Evolutionary conservation across 164 flowering plant species (phyloP).

Genomic region (Berberis thunbergii): DNA sequence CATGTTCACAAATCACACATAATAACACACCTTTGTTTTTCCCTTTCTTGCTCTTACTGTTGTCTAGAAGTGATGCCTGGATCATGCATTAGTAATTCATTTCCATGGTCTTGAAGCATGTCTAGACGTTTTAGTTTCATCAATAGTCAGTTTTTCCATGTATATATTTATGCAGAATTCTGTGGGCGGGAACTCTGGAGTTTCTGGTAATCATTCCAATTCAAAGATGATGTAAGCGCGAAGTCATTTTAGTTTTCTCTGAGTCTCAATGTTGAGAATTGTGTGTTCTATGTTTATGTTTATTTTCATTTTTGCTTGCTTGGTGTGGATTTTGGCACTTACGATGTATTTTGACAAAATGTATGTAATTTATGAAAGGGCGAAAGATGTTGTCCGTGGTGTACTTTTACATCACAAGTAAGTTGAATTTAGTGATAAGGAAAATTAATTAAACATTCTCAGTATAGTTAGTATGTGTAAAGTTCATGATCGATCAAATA

Average conservation of each 20-base stretch:
- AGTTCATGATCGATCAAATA: too few species aligned
- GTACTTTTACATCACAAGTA: constrained; percentile 84
- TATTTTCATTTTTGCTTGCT: neutral
- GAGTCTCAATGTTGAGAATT: neutral
- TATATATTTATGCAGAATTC: constrained; percentile 53
- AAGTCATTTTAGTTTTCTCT: neutral
- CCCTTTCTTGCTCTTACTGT: too few species aligned
- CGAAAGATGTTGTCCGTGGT: constrained; percentile 61
- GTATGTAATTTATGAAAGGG: constrained; percentile 28
- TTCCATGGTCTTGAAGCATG: too few species aligned
- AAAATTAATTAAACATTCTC: neutral
- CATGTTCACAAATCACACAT: too few species aligned
- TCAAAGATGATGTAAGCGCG: constrained; percentile 47
- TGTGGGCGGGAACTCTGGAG: constrained; percentile 79
- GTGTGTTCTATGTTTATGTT: neutral
- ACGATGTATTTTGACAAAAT: constrained; percentile 1
- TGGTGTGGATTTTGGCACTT: neutral
- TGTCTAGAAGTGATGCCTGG: too few species aligned
- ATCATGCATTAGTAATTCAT: too few species aligned
- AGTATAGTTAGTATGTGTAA: too few species aligned
- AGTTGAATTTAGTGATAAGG: constrained; percentile 19
- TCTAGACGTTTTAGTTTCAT: too few species aligned
- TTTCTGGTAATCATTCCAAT: constrained; percentile 76
- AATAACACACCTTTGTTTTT: too few species aligned
- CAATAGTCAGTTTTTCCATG: too few species aligned